Conservation (phyloP, 2,329 filamentous ascomycete species). For the Epichloe sylvatica region DNA sequence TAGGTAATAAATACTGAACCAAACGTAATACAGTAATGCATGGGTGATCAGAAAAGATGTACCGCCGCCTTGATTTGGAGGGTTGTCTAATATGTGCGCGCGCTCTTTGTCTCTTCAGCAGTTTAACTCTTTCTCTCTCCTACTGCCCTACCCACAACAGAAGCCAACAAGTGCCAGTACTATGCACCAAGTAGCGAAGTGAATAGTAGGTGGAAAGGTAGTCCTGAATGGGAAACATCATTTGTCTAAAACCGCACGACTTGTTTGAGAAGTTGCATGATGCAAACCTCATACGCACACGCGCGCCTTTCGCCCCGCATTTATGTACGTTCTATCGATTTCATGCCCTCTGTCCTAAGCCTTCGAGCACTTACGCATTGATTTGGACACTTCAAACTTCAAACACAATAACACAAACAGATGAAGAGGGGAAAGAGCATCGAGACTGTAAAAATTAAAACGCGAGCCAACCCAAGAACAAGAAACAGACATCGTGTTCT, state of each 20-base stretch:
- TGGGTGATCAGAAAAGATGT: too few relatives aligned
- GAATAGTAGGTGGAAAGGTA: not conserved
- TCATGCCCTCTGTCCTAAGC: not conserved
- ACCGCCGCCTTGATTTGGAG: too few relatives aligned
- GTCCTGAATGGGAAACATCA: not conserved
- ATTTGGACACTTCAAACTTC: not conserved
- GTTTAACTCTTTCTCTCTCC: too few relatives aligned
- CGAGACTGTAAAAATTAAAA: slow-evolving; percentile 3
- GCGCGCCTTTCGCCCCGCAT: slow-evolving; percentile 1
- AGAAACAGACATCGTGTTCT: not conserved
- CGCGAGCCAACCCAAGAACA: slow-evolving; percentile 2
- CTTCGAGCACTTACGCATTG: not conserved
- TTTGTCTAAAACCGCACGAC: slow-evolving; percentile 3
- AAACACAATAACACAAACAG: not conserved
- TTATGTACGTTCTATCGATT: not conserved
- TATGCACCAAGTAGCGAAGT: not conserved
- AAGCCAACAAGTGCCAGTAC: not conserved
- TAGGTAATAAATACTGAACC: too few relatives aligned
- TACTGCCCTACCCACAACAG: not conserved
- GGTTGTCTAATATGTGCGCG: too few relatives aligned
- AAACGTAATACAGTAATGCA: too few relatives aligned
- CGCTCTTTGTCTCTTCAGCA: too few relatives aligned
- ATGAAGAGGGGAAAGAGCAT: not conserved
- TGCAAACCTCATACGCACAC: slow-evolving; percentile 2
- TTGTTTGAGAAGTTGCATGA: not conserved